A percentile compares a stretch with the other conserved stretches of the same genome.
phyloP scores from a whole-genome alignment of 164 flowering plant genomes.

The Houttuynia cordata region DNA sequence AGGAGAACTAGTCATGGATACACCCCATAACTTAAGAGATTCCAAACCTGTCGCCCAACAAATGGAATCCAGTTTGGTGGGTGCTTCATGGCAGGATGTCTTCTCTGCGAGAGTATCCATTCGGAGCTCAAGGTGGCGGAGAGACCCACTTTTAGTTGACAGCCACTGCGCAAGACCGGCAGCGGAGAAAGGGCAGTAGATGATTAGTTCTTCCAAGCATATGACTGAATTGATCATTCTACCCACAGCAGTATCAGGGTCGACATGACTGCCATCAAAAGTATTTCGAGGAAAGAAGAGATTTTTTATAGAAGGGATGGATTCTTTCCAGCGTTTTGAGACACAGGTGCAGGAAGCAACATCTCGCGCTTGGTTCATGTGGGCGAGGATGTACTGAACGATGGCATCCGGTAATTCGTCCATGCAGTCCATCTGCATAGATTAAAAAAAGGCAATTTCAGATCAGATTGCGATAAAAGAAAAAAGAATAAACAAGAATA shows the following conservation, averaged over 20 bases:
- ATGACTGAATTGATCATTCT: constrained; percentile 34
- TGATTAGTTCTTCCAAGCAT: constrained; percentile 51
- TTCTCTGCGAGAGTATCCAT: constrained; percentile 50
- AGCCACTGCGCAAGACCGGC: constrained; percentile 64
- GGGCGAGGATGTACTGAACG: constrained; percentile 52
- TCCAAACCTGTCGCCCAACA: constrained; percentile 36
- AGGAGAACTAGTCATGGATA: constrained; percentile 42
- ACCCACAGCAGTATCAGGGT: constrained; percentile 27
- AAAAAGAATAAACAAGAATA: background rate
- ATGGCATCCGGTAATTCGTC: constrained; percentile 52
- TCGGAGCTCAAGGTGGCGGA: constrained; percentile 65
- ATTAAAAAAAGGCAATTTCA: background rate
- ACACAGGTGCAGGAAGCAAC: constrained; percentile 60
- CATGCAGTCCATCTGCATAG: background rate
- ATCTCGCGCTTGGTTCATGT: constrained; percentile 50
- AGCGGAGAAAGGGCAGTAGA: constrained; percentile 58
- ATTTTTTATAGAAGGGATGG: constrained; percentile 34
- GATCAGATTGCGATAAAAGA: no score
- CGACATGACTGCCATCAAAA: constrained; percentile 29
- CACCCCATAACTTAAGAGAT: constrained; percentile 80
- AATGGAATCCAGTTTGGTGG: constrained; percentile 52
- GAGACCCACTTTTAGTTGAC: constrained; percentile 17
- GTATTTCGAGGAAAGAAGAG: constrained; percentile 66
- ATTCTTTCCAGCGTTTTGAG: constrained; percentile 69
- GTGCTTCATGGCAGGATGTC: constrained; percentile 12